Conservation (phyloP, 1,284 basidiomycete species). For the Testicularia cyperi region DNA sequence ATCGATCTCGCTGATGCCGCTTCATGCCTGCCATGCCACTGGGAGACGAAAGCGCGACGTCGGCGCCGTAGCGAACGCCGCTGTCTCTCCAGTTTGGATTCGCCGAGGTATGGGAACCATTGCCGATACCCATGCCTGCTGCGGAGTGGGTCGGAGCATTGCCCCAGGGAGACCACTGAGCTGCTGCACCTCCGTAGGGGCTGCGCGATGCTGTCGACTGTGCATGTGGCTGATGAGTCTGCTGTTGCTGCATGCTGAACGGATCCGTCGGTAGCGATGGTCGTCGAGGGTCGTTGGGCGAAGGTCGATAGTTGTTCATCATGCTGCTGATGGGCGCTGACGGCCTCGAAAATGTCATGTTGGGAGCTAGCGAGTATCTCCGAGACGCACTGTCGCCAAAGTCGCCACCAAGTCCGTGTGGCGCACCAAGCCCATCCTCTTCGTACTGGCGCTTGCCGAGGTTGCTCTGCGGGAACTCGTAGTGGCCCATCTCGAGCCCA, state of each 20-base stretch:
- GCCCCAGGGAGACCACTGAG: slow-evolving; percentile 23
- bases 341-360: slow-evolving; percentile 29
- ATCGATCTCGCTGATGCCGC: slow-evolving; percentile 30
- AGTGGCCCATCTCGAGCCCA: slow-evolving; percentile 28
- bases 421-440: slow-evolving; percentile 8
- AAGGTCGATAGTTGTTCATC: slow-evolving; percentile 34
- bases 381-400: slow-evolving; percentile 11
- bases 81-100: slow-evolving; percentile 17
- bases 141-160: slow-evolving; percentile 7
- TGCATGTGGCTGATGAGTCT: too few relatives aligned
- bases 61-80: slow-evolving; percentile 17
- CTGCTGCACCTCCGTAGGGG: slow-evolving; percentile 1
- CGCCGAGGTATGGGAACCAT: background rate
- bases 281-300: slow-evolving; percentile 21
- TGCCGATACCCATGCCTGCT: slow-evolving; percentile 7
- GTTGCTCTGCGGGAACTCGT: slow-evolving; percentile 30
- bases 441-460: slow-evolving; percentile 38
- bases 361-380: slow-evolving; percentile 29
- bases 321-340: slow-evolving; percentile 27
- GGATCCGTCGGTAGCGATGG: slow-evolving; percentile 28
- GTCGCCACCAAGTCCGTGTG: slow-evolving; percentile 6
- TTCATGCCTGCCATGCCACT: slow-evolving; percentile 19
- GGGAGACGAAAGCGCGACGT: slow-evolving; percentile 16
- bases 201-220: slow-evolving; percentile 6
- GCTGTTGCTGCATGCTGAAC: slow-evolving; percentile 12